Evolutionary conservation across 352 stramenopile genomes (phyloP).

Genomic region (Phytophthora megakarya): DNA sequence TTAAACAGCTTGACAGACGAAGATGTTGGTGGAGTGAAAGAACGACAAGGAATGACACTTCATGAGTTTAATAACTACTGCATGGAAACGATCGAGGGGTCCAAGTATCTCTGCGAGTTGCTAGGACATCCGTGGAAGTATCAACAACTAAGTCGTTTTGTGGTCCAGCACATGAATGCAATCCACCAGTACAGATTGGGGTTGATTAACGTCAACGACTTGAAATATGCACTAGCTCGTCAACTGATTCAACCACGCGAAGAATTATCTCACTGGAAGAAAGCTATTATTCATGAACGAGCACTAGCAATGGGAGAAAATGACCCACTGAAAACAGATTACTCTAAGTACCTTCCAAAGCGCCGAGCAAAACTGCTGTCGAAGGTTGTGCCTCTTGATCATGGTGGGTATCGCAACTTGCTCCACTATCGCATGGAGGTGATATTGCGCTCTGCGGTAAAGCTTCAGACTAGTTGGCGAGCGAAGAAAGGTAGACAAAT

Average conservation of each 20-base stretch:
- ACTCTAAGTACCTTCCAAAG: conserved; percentile 90
- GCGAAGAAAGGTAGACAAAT: conserved; percentile 73
- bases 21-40: conserved; percentile 6
- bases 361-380: conserved; percentile 71
- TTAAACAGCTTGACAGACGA: conserved; percentile 36
- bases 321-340: conserved; percentile 92
- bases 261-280: conserved; percentile 68
- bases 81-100: conserved; percentile 51
- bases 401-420: conserved; percentile 89
- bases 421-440: conserved; percentile 77
- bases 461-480: conserved; percentile 86
- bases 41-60: conserved; percentile 63
- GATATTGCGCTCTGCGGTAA: conserved; percentile 67
- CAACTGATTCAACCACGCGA: conserved; percentile 54
- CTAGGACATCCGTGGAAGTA: conserved; percentile 75
- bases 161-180: conserved; percentile 85
- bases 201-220: conserved; percentile 86
- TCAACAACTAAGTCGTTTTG: conserved; percentile 80
- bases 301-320: conserved; percentile 91
- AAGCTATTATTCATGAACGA: conserved; percentile 84
- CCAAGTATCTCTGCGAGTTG: conserved; percentile 72
- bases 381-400: conserved; percentile 88
- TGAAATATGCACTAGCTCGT: conserved; percentile 81
- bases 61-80: conserved; percentile 83
- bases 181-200: conserved; percentile 90